Conservation (phyloP, 176 grass and related monocot genomes). For the Oryza rufipogon region DNA sequence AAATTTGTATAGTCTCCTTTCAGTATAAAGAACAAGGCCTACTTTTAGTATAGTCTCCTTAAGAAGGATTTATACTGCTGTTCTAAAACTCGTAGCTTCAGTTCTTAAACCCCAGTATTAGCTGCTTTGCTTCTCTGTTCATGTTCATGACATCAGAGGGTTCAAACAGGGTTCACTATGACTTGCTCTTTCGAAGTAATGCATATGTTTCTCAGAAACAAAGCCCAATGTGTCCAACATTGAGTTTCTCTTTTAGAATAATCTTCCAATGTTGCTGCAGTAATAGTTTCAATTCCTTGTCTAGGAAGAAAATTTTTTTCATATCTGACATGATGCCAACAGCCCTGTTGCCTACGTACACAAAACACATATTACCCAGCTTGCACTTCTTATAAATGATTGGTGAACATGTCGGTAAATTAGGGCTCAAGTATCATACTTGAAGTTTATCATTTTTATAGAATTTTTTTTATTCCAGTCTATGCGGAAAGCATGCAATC, state of each 20-base stretch:
- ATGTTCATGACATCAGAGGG: slow-evolving; percentile 1
- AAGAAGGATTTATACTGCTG: background rate
- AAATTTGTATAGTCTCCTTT: no score
- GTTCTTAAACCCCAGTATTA: background rate
- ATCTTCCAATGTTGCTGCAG: background rate
- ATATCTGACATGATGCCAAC: background rate
- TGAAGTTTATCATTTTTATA: background rate
- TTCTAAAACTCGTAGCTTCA: slow-evolving; percentile 17
- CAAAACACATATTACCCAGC: background rate
- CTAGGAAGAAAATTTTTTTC: slow-evolving; percentile 5
- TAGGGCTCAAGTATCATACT: background rate
- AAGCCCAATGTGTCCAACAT: background rate
- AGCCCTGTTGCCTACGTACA: background rate
- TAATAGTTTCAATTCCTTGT: background rate
- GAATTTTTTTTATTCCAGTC: no score
- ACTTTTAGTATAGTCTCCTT: background rate
- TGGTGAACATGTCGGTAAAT: background rate
- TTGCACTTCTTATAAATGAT: slow-evolving; percentile 1
- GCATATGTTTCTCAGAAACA: background rate
- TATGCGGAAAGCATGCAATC: no score
- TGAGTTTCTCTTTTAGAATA: background rate
- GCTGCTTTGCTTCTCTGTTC: slow-evolving; percentile 13
- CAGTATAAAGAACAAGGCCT: background rate
- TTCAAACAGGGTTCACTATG: slow-evolving; percentile 2
- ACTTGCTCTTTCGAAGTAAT: background rate